Evolutionary conservation across 768 basidiomycete species (phyloP).

Genomic region (Cystobasidium onofrii): DNA sequence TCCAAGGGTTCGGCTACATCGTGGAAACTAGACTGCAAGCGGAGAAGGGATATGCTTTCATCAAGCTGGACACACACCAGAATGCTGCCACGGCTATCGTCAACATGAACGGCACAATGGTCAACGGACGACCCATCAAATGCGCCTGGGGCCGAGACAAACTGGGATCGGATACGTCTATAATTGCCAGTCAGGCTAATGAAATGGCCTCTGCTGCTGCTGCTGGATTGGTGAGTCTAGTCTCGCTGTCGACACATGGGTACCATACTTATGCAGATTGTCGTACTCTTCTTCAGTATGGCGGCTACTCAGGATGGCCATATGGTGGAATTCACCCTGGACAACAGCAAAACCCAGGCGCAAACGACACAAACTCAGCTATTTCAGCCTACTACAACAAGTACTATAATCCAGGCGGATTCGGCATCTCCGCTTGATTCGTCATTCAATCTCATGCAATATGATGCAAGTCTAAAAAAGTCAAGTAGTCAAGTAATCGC

Average conservation of each 20-base stretch:
- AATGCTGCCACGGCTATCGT: conserved; percentile 97
- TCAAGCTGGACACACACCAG: conserved; percentile 96
- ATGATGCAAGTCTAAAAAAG: not conserved
- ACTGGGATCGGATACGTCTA: conserved; percentile 11
- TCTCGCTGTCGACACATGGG: not conserved
- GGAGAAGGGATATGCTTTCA: conserved; percentile 66
- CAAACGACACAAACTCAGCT: not conserved
- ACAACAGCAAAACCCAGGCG: not conserved
- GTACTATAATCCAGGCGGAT: conserved; percentile 4
- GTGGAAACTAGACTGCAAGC: conserved; percentile 99
- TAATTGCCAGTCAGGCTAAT: conserved; percentile 6
- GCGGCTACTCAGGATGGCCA: not conserved
- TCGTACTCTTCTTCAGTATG: not conserved
- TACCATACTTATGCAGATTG: not conserved
- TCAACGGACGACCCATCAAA: conserved; percentile 94
- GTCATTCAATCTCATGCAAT: not conserved
- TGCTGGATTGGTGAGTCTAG: not conserved
- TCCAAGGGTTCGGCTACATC: conserved; percentile 97
- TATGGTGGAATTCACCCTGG: not conserved
- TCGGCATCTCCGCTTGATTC: not conserved
- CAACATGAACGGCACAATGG: conserved; percentile 90
- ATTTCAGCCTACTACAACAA: not conserved
- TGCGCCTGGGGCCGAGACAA: conserved; percentile 98
- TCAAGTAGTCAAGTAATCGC: not conserved
- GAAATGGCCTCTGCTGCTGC: not conserved